Evolutionary conservation across 768 basidiomycete species (phyloP).

Genomic region (Amanita muscaria): DNA sequence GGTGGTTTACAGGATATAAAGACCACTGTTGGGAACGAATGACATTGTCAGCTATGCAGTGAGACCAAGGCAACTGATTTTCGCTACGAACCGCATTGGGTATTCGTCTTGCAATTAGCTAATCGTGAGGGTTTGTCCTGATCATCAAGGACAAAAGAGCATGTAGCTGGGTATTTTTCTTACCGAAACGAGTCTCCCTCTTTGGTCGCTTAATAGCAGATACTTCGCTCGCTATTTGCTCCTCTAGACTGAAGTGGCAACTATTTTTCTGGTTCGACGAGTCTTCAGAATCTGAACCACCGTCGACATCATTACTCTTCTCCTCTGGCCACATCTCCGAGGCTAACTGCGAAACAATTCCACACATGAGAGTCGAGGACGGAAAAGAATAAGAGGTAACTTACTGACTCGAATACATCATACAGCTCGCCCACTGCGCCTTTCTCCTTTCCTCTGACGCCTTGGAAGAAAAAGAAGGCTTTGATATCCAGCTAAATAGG

Average conservation of each 20-base stretch:
- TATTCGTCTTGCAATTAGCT: constrained; percentile 77
- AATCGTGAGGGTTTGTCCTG: not conserved
- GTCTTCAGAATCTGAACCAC: constrained; percentile 13
- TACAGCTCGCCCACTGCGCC: constrained; percentile 69
- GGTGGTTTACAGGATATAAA: constrained; percentile 77
- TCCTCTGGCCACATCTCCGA: constrained; percentile 57
- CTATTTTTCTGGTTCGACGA: constrained; percentile 17
- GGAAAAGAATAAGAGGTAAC: constrained; percentile 14
- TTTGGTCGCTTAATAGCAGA: constrained; percentile 60
- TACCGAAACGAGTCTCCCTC: constrained; percentile 59
- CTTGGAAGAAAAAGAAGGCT: constrained; percentile 19
- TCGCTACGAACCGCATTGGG: constrained; percentile 59
- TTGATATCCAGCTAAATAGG: not conserved
- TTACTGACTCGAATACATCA: constrained; percentile 70
- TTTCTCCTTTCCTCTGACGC: constrained; percentile 75
- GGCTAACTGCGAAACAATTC: constrained; percentile 46
- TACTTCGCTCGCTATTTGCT: constrained; percentile 64
- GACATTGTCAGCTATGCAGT: not conserved
- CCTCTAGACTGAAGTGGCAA: constrained; percentile 53
- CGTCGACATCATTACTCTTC: constrained; percentile 13
- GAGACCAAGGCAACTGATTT: no score
- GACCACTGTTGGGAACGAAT: constrained; percentile 38
- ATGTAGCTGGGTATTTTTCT: constrained; percentile 6
- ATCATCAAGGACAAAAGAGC: no score
- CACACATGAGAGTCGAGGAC: no score